Evolutionary conservation across 108 stramenopile genomes (phyloP).

Genomic region (Mediolabrus comicus): DNA sequence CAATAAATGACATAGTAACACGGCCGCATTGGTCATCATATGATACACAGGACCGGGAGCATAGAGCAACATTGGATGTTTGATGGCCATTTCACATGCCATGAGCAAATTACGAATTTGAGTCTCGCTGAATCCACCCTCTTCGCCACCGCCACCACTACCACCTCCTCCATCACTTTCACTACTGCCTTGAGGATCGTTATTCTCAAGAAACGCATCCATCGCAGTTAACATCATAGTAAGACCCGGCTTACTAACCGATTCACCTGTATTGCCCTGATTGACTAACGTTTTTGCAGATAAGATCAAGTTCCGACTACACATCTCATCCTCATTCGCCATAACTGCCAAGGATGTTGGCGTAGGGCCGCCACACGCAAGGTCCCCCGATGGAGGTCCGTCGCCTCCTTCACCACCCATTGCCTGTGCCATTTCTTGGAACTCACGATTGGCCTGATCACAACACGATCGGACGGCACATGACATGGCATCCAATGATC

Average conservation of each 20-base stretch:
- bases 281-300: constrained; percentile 76
- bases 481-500: constrained; percentile 80
- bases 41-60: constrained; percentile 85
- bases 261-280: constrained; percentile 41
- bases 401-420: constrained; percentile 15
- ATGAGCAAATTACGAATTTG: constrained; percentile 77
- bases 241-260: constrained; percentile 71
- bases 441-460: constrained; percentile 78
- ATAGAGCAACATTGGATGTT: constrained; percentile 75
- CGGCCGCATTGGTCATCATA: constrained; percentile 79
- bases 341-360: constrained; percentile 62
- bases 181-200: constrained; percentile 51
- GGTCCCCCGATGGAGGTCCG: neutral
- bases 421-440: constrained; percentile 67
- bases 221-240: constrained; percentile 72
- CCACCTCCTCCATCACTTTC: neutral
- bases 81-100: constrained; percentile 81
- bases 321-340: constrained; percentile 81
- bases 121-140: constrained; percentile 73
- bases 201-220: constrained; percentile 85
- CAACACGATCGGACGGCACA: constrained; percentile 86
- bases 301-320: constrained; percentile 83
- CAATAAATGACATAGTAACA: constrained; percentile 82
- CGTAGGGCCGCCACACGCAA: constrained; percentile 24
- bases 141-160: constrained; percentile 1